Evolutionary conservation across 768 basidiomycete genomes (phyloP), one percentile per base, ranked within the genome.

Genomic region (Lactarius evosmus): DNA sequence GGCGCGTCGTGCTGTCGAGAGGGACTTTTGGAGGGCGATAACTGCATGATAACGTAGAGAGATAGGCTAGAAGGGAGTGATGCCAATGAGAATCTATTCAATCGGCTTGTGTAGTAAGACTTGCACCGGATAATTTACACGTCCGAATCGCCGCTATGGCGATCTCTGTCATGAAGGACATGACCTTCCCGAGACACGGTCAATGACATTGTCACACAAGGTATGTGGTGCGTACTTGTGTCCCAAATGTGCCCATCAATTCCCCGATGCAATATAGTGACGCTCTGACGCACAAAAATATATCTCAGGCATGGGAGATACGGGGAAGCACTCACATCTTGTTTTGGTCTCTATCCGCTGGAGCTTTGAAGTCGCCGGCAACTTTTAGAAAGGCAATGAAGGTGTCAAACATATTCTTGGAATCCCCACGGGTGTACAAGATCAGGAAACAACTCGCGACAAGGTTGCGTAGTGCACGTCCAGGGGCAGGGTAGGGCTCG

Each of bases 111-210:
- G 54, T 16, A 7, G 60, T 34, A 19, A 12, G 33, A 76, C 91
- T 66, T 65, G 91, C 94, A 69, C 77, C 82, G 34, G 91, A 93
- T 9, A 87, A 84, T 65, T 83, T 89, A 68, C 83, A 81, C 0
- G 87, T 83, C 72, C 86, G 93, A 49, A 91, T 74, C 0, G 87
- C 79, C 0, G 85, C 78, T 1, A 80, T 77, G 22, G 84, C 77
- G 36, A 95, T 89, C 72, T 98, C 96, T 32, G 87, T 82, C 85
- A 95, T 89, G 69, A 95, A 89, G 0, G 95, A 97, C 95, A 98
- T 96, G 72, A 95, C 86, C 93, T 98, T 56, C 16, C 36, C 16
- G 34, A n/a, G 29, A 16, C 2, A n/a, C 7, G 22, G 49, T 56
- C n/a, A 55, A 46, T 57, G 66, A 1, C 55, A 34, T 32, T 19